Base-by-base conservation (phyloP, 805 yeast species). In the Brettanomyces custersianus region DNA sequence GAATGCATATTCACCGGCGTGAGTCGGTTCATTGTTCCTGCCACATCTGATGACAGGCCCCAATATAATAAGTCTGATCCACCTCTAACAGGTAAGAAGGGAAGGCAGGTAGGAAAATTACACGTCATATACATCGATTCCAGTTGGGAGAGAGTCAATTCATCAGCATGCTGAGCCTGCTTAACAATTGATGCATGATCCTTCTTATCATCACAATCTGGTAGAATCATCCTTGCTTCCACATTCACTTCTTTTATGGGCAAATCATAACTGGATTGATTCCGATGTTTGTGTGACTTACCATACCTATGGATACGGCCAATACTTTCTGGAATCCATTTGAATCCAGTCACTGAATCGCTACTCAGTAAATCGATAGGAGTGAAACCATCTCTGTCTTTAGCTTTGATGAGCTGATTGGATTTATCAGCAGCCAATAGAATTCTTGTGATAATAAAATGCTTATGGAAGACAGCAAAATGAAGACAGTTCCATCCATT, bases 401-500 rank as follows among this genome's bases (percentile, higher is more conserved):
- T 78, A 20, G 71, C 60, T 27, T 67, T 66, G 22, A 79, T 51
- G 8, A 77, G 52, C 1, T 57, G 48, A 11, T 56, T 49, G 13
- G 41, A 40, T 23, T 37, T 40, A 3, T 40, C 32, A 3, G 44
- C 26, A 4, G 47, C 37, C 8, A 73, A 36, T 8, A 76, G 44
- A 6, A 57, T 54, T 36, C 65, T 68, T 8, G 79, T 76, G 49
- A 80, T 70, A 15, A 68, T 49, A 29, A 79, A 57, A 37, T 79
- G 65, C 23, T 76, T 81, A 42, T 70, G 59, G 44, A 64, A 72
- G 11, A 82, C 59, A 4, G 86, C 74, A 40, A 76, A 71, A 54
- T 88, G 96, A 20, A 88, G 62, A 19, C 85, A 74, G 29, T 83
- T 81, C 80, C 94, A 87, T 2, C 85, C 81, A 50, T 74, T 84